These are phyloP conservation scores for Acanthamoeba lenticulata DNA, from an alignment of 208 protist genomes.

Conservation along the genomic window DNA sequence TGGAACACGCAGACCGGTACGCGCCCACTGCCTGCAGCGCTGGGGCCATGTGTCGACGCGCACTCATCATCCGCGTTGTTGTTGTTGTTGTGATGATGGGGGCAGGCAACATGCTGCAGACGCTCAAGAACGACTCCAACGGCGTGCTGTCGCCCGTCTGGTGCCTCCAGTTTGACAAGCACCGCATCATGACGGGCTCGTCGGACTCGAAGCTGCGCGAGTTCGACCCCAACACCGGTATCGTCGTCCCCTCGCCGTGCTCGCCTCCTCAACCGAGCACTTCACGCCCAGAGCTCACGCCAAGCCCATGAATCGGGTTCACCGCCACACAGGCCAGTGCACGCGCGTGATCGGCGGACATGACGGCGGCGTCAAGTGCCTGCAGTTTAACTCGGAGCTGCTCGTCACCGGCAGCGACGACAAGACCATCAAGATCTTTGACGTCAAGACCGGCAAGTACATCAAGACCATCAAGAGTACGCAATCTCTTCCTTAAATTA, in stretches of 20 bases:
- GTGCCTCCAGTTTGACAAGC: conserved; percentile 66
- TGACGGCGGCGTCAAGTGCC: conserved; percentile 56
- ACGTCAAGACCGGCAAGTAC: conserved; percentile 45
- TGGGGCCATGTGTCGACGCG: no score
- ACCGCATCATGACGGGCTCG: conserved; percentile 52
- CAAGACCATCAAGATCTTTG: conserved; percentile 66
- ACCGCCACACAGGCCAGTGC: conserved; percentile 20
- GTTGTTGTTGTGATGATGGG: no score
- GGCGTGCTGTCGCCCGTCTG: conserved; percentile 29
- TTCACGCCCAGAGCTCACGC: not conserved
- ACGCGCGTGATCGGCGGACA: conserved; percentile 21
- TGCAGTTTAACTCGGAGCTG: conserved; percentile 35
- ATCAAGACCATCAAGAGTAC: conserved; percentile 60
- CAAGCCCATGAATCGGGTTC: no score
- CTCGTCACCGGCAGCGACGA: conserved; percentile 62
- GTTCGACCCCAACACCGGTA: conserved; percentile 58
- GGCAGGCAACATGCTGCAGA: conserved; percentile 64
- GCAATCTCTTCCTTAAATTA: no score
- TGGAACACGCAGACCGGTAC: conserved; percentile 63
- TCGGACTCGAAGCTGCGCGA: conserved; percentile 45
- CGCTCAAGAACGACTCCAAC: conserved; percentile 59
- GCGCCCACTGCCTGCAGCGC: not conserved
- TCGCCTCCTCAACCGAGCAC: not conserved
- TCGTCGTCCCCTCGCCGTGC: not conserved
- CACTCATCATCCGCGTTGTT: no score